Evolutionary conservation across 805 yeast genomes (phyloP).

Genomic region (Metschnikowia lunata): DNA sequence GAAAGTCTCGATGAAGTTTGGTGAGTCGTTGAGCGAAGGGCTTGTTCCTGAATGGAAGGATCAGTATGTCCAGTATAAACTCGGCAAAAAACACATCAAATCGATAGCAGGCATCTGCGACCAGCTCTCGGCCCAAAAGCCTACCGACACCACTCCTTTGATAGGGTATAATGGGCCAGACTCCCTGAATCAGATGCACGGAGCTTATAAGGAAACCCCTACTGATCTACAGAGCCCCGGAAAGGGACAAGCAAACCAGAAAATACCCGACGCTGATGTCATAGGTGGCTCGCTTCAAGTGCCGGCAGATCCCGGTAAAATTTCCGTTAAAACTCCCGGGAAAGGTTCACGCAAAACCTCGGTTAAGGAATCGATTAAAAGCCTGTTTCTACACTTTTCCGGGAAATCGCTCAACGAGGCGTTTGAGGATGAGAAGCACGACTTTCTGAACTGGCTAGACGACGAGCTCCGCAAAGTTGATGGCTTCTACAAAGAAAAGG

Average conservation of each 20-base stretch:
- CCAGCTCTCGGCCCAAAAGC: slow-evolving; percentile 11
- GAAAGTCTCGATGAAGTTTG: slow-evolving; percentile 53
- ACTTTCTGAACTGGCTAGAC: slow-evolving; percentile 68
- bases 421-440: slow-evolving; percentile 28
- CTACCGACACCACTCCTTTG: slow-evolving; percentile 16
- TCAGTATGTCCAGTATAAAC: slow-evolving; percentile 69
- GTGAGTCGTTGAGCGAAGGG: slow-evolving; percentile 60
- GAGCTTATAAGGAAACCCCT: background rate
- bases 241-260: background rate
- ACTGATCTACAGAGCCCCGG: background rate
- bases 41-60: slow-evolving; percentile 86
- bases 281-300: background rate
- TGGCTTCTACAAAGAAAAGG: slow-evolving; percentile 55
- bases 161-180: slow-evolving; percentile 8
- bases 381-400: slow-evolving; percentile 6
- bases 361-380: background rate
- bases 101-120: slow-evolving; percentile 21
- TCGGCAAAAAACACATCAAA: slow-evolving; percentile 52
- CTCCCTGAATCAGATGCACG: no score
- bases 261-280: background rate
- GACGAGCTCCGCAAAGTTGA: slow-evolving; percentile 57
- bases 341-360: background rate
- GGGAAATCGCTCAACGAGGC: slow-evolving; percentile 18
- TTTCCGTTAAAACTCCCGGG: background rate
- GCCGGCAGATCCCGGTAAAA: background rate